Evolutionary conservation across 768 basidiomycete species (phyloP).

Genomic region (Tulasnella sp.): DNA sequence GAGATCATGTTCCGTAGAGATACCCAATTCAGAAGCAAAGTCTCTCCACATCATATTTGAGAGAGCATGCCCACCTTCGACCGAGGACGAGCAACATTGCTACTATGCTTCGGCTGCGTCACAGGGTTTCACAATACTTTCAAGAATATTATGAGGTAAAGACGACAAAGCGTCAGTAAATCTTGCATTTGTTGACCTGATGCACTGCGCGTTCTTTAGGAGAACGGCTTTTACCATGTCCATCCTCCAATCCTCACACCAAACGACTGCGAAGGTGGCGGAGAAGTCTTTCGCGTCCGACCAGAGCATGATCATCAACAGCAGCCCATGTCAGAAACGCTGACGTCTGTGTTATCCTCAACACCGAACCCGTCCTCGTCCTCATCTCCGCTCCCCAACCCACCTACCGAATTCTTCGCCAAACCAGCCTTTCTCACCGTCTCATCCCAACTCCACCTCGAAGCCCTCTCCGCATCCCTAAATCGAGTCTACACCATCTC

Average conservation of each 20-base stretch:
- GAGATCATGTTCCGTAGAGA: slow-evolving; percentile 31
- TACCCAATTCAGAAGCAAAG: slow-evolving; percentile 92
- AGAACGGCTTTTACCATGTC: slow-evolving; percentile 62
- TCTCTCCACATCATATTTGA: slow-evolving; percentile 63
- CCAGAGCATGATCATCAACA: not conserved
- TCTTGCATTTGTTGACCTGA: not conserved
- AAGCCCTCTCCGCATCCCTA: slow-evolving; percentile 66
- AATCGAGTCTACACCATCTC: slow-evolving; percentile 84
- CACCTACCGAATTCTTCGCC: slow-evolving; percentile 53
- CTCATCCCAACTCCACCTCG: slow-evolving; percentile 91
- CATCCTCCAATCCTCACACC: slow-evolving; percentile 84
- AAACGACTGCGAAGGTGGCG: slow-evolving; percentile 92
- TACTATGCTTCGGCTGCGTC: slow-evolving; percentile 65
- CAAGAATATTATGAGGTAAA: slow-evolving; percentile 65
- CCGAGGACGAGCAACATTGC: slow-evolving; percentile 61
- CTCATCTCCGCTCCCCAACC: slow-evolving; percentile 14
- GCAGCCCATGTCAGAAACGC: not conserved
- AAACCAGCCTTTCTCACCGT: slow-evolving; percentile 79
- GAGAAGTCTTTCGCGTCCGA: slow-evolving; percentile 70
- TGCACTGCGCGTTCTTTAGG: too few relatives aligned
- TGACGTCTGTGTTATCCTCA: not conserved
- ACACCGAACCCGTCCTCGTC: slow-evolving; percentile 14
- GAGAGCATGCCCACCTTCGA: slow-evolving; percentile 82
- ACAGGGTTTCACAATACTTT: slow-evolving; percentile 44
- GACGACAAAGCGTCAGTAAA: too few relatives aligned